Conservation (phyloP, 2,329 filamentous ascomycete genomes). For the Penicillium oxalicum region DNA sequence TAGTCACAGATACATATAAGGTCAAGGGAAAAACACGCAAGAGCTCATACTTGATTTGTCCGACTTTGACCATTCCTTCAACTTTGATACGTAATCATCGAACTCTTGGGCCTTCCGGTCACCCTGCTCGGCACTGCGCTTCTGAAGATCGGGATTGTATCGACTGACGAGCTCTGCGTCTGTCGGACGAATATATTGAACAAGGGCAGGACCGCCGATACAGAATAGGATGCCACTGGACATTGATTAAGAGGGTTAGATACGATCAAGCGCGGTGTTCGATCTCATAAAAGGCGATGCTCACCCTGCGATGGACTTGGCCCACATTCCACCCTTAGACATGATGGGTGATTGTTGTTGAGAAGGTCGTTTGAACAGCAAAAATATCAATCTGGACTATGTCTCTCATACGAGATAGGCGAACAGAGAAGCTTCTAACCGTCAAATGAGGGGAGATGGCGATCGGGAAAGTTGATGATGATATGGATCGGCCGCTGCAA, state of each 20-base stretch:
- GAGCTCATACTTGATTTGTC: conserved; percentile 70
- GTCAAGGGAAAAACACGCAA: no score
- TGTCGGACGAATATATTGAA: conserved; percentile 65
- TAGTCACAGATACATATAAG: neutral
- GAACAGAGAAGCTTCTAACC: no score
- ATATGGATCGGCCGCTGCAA: neutral
- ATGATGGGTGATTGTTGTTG: conserved; percentile 27
- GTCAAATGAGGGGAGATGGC: neutral
- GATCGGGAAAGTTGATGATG: conserved; percentile 2
- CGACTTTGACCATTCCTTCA: conserved; percentile 87
- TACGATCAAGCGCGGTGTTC: conserved; percentile 2
- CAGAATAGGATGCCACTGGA: conserved; percentile 63
- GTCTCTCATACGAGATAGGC: no score
- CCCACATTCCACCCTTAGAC: conserved; percentile 43
- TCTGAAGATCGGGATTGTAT: conserved; percentile 94
- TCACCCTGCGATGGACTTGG: conserved; percentile 68
- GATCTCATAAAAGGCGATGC: conserved; percentile 26
- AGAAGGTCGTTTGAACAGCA: no score
- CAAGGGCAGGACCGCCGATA: conserved; percentile 79
- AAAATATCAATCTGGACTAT: no score
- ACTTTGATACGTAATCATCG: conserved; percentile 72
- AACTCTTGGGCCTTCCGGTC: conserved; percentile 76
- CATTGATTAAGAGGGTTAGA: neutral
- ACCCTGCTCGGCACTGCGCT: conserved; percentile 73
- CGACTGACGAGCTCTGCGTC: conserved; percentile 85